Conservation (phyloP, 2,329 filamentous ascomycete species). For the Neodidymelliopsis sp. region DNA sequence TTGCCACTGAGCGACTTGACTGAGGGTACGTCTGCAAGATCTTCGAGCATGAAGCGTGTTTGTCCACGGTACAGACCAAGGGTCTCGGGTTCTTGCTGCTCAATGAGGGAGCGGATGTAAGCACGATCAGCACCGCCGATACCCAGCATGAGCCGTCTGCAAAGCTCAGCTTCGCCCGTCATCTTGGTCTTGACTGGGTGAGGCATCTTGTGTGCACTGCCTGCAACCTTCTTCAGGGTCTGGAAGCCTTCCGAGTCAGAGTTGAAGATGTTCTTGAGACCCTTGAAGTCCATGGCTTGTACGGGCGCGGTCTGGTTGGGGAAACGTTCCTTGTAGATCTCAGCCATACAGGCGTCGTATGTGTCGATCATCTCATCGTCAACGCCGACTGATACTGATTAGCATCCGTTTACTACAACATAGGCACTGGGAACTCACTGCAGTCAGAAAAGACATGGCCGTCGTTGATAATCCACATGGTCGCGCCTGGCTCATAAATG, state of each 20-base stretch:
- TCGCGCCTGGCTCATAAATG: conserved; percentile 52
- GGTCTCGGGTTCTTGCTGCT: conserved; percentile 36
- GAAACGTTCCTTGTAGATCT: conserved; percentile 47
- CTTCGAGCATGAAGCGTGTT: conserved; percentile 50
- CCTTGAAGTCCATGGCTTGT: conserved; percentile 40
- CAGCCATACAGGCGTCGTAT: conserved; percentile 50
- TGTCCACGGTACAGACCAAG: conserved; percentile 47
- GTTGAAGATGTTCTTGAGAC: conserved; percentile 40
- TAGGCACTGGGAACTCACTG: conserved; percentile 35
- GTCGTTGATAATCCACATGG: conserved; percentile 55
- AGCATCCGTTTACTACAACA: not conserved
- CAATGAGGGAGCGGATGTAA: conserved; percentile 39
- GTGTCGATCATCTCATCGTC: conserved; percentile 53
- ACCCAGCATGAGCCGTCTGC: conserved; percentile 40
- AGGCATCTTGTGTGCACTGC: conserved; percentile 32
- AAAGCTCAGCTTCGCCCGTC: conserved; percentile 39
- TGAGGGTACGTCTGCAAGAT: conserved; percentile 37
- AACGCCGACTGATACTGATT: conserved; percentile 48
- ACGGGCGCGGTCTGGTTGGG: conserved; percentile 23
- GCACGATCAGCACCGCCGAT: conserved; percentile 35
- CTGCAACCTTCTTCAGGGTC: conserved; percentile 28
- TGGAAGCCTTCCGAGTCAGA: conserved; percentile 34
- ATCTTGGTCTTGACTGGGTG: conserved; percentile 42
- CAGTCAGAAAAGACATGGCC: conserved; percentile 54
- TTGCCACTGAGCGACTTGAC: conserved; percentile 37